These are phyloP conservation scores for Oryza nivara DNA, from an alignment of 176 grass and related monocot genomes.

Conservation along the genomic window DNA sequence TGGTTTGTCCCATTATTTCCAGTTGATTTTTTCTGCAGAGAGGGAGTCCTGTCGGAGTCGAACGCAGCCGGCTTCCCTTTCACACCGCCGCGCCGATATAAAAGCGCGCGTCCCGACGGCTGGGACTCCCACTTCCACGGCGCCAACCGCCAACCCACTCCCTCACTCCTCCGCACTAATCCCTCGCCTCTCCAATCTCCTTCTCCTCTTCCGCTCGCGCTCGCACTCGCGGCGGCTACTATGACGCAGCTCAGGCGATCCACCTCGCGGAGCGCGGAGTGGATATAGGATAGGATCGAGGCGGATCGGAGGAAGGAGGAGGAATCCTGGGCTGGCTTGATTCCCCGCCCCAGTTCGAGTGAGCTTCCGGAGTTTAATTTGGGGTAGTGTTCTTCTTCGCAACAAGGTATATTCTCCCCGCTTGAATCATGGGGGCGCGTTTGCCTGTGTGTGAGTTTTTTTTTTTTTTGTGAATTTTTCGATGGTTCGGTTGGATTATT, in stretches of 20 bases:
- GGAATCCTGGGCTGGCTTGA: not conserved
- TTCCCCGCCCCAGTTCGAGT: not conserved
- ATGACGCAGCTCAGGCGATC: not conserved
- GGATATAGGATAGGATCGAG: not conserved
- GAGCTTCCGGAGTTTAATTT: not conserved
- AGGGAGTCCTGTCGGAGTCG: too few species aligned
- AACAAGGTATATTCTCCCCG: not conserved
- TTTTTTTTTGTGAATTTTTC: not conserved
- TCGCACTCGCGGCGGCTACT: not conserved
- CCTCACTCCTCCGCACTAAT: not conserved
- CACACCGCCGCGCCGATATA: not conserved
- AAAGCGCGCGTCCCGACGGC: slow-evolving; percentile 32
- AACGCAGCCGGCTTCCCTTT: too few species aligned
- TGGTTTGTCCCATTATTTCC: too few species aligned
- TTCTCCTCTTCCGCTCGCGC: not conserved
- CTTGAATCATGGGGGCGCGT: slow-evolving; percentile 2
- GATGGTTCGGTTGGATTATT: not conserved
- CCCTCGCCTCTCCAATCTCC: not conserved
- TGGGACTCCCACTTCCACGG: slow-evolving; percentile 9
- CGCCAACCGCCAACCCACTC: not conserved
- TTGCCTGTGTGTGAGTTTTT: not conserved
- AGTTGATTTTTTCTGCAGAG: too few species aligned
- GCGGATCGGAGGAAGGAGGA: not conserved
- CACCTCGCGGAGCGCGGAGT: not conserved
- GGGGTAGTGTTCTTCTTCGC: not conserved